phyloP scores from a whole-genome alignment of 2,329 filamentous ascomycete species.

The Trichoderma endophyticum region DNA sequence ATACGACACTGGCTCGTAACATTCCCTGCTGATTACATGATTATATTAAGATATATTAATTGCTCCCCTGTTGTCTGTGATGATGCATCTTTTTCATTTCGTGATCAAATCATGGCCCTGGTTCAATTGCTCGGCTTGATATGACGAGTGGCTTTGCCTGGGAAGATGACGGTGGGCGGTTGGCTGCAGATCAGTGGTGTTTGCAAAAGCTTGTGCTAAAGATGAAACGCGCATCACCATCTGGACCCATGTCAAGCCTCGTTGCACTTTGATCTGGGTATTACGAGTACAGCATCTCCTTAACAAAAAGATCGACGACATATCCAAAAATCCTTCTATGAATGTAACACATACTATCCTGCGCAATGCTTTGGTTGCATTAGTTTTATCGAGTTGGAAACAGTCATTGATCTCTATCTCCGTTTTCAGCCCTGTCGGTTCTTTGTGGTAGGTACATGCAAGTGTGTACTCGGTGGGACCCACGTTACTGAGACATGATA shows the following conservation, averaged over 20 bases:
- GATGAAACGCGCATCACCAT: constrained; percentile 9
- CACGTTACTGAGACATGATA: neutral
- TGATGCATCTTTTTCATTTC: neutral
- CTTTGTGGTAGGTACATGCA: neutral
- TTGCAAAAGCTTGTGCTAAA: neutral
- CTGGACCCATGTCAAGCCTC: neutral
- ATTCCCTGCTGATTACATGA: neutral
- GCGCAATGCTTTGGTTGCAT: too few relatives aligned
- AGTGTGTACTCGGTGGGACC: neutral
- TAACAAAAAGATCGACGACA: neutral
- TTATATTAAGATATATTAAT: neutral
- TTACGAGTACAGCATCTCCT: neutral
- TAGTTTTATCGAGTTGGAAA: neutral
- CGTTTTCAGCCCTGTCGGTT: neutral
- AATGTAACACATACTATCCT: too few relatives aligned
- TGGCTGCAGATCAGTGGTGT: neutral
- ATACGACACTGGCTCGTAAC: neutral
- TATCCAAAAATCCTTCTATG: neutral
- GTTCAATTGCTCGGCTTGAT: neutral
- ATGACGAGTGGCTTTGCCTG: neutral
- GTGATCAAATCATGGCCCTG: neutral
- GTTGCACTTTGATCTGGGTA: neutral
- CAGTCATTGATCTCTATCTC: neutral
- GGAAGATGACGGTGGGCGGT: neutral
- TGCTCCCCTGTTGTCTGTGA: neutral